Conservation (phyloP, 345 rosid species). For the Orychophragmus violaceus region DNA sequence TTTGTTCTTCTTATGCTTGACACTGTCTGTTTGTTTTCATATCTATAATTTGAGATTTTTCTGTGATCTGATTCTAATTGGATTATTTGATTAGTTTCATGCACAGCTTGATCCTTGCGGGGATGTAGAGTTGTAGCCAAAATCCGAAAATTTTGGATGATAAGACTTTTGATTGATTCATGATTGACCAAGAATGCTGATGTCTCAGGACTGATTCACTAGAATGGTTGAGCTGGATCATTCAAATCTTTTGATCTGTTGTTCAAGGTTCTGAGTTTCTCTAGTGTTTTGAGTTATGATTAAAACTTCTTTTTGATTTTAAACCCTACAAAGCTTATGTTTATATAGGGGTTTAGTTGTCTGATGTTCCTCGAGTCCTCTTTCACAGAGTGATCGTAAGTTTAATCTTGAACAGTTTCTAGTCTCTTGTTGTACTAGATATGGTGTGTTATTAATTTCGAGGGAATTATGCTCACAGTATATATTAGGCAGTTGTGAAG, state of each 20-base stretch:
- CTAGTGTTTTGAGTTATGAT: not conserved
- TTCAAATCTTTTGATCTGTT: not conserved
- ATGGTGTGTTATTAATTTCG: too few species aligned
- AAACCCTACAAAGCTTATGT: too few species aligned
- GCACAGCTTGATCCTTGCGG: not conserved
- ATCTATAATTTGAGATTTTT: too few species aligned
- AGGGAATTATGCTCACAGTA: too few species aligned
- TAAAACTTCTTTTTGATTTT: too few species aligned
- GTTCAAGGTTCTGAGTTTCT: not conserved
- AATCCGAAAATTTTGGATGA: not conserved
- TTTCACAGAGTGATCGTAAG: not conserved
- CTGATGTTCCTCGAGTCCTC: not conserved
- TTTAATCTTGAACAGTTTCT: not conserved
- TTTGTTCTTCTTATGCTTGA: not conserved
- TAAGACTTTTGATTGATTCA: slow-evolving; percentile 13
- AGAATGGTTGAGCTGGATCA: not conserved
- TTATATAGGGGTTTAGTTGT: not conserved
- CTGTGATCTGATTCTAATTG: not conserved
- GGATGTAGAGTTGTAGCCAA: not conserved
- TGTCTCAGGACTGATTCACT: not conserved
- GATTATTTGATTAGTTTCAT: not conserved
- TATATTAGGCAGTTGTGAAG: too few species aligned
- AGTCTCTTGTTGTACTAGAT: too few species aligned
- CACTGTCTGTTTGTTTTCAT: too few species aligned
- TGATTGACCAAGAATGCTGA: slow-evolving; percentile 11